Evolutionary conservation across 768 basidiomycete species (phyloP).

Genomic region (Tephrocybe sp.): DNA sequence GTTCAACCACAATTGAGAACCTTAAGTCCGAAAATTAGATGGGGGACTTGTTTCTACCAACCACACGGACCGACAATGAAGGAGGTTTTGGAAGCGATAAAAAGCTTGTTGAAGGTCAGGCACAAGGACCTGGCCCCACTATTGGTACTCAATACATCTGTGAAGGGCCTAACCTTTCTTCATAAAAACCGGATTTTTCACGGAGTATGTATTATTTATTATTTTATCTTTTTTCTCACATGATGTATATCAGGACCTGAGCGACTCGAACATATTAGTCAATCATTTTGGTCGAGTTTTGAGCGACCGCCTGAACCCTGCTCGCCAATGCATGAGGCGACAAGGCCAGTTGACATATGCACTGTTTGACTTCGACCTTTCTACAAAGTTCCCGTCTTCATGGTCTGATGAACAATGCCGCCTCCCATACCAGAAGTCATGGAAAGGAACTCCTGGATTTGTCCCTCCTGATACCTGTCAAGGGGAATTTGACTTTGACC

Average conservation of each 20-base stretch:
- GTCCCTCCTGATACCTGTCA: constrained; percentile 16
- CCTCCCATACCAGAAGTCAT: constrained; percentile 8
- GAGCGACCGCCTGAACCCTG: not conserved
- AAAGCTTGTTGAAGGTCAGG: constrained; percentile 7
- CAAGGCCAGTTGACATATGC: constrained; percentile 18
- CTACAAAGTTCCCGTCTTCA: constrained; percentile 16
- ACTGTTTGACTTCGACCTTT: constrained; percentile 23
- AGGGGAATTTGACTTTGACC: constrained; percentile 26
- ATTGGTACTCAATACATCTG: not conserved
- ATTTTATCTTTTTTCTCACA: not conserved
- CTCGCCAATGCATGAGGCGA: constrained; percentile 3
- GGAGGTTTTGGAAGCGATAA: constrained; percentile 3
- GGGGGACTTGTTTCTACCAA: not conserved
- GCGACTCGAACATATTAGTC: constrained; percentile 16
- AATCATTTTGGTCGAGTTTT: constrained; percentile 14
- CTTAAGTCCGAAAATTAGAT: not conserved
- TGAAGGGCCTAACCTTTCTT: constrained; percentile 2
- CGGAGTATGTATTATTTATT: constrained; percentile 14
- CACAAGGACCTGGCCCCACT: not conserved
- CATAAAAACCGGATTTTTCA: constrained; percentile 15
- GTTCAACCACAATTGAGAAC: not conserved
- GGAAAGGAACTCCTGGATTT: not conserved
- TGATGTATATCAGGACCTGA: constrained; percentile 14
- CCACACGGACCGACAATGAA: not conserved
- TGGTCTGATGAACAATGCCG: constrained; percentile 9